Conservation (phyloP, 1,284 basidiomycete genomes). For the Irpex rosettiformis region DNA sequence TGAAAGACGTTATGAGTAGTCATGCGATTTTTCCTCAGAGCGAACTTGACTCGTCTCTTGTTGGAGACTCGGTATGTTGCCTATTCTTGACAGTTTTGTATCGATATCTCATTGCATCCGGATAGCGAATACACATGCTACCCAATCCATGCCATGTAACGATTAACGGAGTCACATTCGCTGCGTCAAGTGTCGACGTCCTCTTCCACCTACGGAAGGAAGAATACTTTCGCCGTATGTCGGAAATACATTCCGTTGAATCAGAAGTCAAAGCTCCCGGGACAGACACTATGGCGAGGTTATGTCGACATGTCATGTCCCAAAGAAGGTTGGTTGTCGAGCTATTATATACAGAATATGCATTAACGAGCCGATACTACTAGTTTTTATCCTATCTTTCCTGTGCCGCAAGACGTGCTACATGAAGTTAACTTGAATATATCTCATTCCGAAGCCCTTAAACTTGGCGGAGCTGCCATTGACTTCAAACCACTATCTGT, state of each 20-base stretch:
- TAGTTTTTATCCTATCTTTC: conserved; percentile 96
- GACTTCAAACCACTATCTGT: conserved; percentile 68
- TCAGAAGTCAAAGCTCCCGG: conserved; percentile 40
- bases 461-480: conserved; percentile 34
- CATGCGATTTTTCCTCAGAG: conserved; percentile 90
- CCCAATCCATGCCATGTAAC: conserved; percentile 88
- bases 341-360: background rate
- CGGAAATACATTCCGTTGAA: conserved; percentile 56
- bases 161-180: conserved; percentile 83
- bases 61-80: conserved; percentile 44
- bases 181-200: conserved; percentile 78
- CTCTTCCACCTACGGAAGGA: conserved; percentile 88
- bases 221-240: conserved; percentile 72
- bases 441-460: conserved; percentile 61
- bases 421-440: conserved; percentile 87
- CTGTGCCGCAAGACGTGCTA: conserved; percentile 70
- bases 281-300: conserved; percentile 74
- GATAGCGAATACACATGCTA: conserved; percentile 73
- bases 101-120: background rate
- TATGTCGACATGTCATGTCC: conserved; percentile 78
- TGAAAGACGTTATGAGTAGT: conserved; percentile 75
- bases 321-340: conserved; percentile 69
- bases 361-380: background rate
- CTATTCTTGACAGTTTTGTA: background rate
- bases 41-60: conserved; percentile 50